Evolutionary conservation across 805 yeast genomes (phyloP).

Genomic region (Candida ascalaphidarum): DNA sequence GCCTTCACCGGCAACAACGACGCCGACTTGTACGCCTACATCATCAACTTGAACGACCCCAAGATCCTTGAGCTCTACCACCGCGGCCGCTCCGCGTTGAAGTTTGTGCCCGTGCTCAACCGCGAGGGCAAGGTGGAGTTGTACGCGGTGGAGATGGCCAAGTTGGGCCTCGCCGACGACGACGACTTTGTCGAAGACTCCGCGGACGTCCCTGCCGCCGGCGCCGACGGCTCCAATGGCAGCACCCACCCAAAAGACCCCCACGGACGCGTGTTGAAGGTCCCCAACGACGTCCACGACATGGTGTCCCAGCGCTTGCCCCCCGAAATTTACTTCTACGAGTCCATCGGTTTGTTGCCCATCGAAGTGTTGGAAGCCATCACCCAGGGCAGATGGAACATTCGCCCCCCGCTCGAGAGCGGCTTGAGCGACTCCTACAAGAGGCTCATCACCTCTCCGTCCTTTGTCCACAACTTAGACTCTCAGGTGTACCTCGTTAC

Average conservation of each 20-base stretch:
- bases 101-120: conserved; percentile 67
- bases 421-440: conserved; percentile 51
- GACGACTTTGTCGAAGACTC: conserved; percentile 8
- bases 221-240: conserved; percentile 1
- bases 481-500: conserved; percentile 61
- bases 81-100: conserved; percentile 61
- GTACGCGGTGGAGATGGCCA: conserved; percentile 32
- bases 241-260: conserved; percentile 4
- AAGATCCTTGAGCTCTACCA: conserved; percentile 43
- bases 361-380: conserved; percentile 59
- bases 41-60: conserved; percentile 39
- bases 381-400: conserved; percentile 51
- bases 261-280: conserved; percentile 11
- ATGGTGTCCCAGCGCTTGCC: conserved; percentile 80
- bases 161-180: conserved; percentile 16
- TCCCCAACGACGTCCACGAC: conserved; percentile 78
- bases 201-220: conserved; percentile 1
- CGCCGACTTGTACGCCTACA: conserved; percentile 33
- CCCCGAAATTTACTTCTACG: conserved; percentile 75
- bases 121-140: conserved; percentile 62
- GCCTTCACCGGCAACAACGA: conserved; percentile 15
- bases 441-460: conserved; percentile 37
- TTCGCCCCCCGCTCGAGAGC: conserved; percentile 62
- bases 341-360: conserved; percentile 66
- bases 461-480: conserved; percentile 45